Base-by-base conservation (phyloP, 2,329 filamentous ascomycete genomes). In the Nothophoma quercina region DNA sequence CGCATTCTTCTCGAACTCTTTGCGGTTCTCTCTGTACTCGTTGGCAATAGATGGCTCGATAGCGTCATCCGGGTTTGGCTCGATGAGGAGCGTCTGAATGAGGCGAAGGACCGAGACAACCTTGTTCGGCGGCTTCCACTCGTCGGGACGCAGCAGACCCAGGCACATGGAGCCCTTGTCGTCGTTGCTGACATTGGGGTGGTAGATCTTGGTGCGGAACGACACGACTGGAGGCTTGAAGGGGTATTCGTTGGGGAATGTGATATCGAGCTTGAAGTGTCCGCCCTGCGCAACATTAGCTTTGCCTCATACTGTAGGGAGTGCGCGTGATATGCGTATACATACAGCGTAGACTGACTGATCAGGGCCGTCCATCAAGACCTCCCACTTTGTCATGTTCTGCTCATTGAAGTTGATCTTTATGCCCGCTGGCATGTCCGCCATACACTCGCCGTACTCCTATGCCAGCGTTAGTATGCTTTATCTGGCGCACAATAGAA, bases 101-200 rank as follows among this genome's bases (percentile, higher is more conserved):
- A 93, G 88, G 72, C 89, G 85, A 57, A 97, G 83, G 22, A 96
- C 91, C 45, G 85, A 84, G 36, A 78, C 77, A 60, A 96, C 83
- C 78, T 88, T 89, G 68, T 88, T 90, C 56, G 88, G 88, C 15
- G 93, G 93, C 82, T 96, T 97, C 93, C 93, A 97, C 76, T 91
- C 88, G 67, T 96, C 91, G 23, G 88, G 75, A 72, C 93, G 91
- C 64, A 97, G 85, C 75, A 93, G 84, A 55, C 85, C 87, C 35
- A 97, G 82, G 77, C 93, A 97, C 85, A 97, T 90, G 77, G 83
- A 88, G 57, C 93, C 93, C 62, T 86, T 85, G 70, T 85, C 83
- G 75, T 96, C 92, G 82, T 96, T 95, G 70, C 88, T 91, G 54
- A 97, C 85, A 78, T 97, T 97, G 35, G 93, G 92, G 79, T 97